These are phyloP conservation scores for Trichoderma afroharzianum DNA, from an alignment of 2,329 filamentous ascomycete species.

Conservation along the genomic window DNA sequence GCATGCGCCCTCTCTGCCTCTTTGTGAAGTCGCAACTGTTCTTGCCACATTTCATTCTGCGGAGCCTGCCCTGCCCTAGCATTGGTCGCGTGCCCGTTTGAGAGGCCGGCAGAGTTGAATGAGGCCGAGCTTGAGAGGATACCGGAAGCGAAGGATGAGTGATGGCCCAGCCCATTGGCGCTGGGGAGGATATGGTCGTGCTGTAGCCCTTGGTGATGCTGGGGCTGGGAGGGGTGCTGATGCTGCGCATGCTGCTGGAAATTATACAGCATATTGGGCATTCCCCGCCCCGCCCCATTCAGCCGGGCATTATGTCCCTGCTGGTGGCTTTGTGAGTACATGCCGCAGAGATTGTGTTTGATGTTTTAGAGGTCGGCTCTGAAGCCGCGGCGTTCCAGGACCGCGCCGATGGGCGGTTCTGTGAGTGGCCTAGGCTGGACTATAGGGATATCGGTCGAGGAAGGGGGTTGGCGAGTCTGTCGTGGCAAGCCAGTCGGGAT, in stretches of 20 bases:
- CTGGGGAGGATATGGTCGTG: slow-evolving; percentile 54
- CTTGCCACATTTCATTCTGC: slow-evolving; percentile 73
- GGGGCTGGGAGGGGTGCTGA: slow-evolving; percentile 61
- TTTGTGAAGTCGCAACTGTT: slow-evolving; percentile 78
- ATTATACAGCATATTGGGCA: slow-evolving; percentile 64
- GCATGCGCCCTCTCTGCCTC: slow-evolving; percentile 69
- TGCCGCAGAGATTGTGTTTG: slow-evolving; percentile 40
- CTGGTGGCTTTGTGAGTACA: slow-evolving; percentile 72
- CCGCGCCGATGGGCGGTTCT: slow-evolving; percentile 31
- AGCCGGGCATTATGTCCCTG: slow-evolving; percentile 72
- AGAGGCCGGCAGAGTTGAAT: slow-evolving; percentile 51
- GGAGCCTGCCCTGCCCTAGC: slow-evolving; percentile 50
- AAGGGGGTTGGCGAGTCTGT: slow-evolving; percentile 9
- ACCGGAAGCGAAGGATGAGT: slow-evolving; percentile 33
- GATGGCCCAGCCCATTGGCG: slow-evolving; percentile 51
- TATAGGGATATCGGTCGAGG: slow-evolving; percentile 19
- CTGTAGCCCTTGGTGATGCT: slow-evolving; percentile 59
- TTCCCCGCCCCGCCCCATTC: slow-evolving; percentile 57
- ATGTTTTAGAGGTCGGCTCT: slow-evolving; percentile 21
- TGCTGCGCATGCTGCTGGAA: slow-evolving; percentile 60
- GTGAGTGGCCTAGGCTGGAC: slow-evolving; percentile 23
- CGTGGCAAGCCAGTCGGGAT: slow-evolving; percentile 19
- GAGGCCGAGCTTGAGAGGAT: slow-evolving; percentile 62
- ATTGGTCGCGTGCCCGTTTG: slow-evolving; percentile 53
- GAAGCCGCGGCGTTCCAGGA: slow-evolving; percentile 16